These are phyloP conservation scores for Centrapalus pauciflorus DNA, from an alignment of 129 eudicot genomes.

Conservation along the genomic window DNA sequence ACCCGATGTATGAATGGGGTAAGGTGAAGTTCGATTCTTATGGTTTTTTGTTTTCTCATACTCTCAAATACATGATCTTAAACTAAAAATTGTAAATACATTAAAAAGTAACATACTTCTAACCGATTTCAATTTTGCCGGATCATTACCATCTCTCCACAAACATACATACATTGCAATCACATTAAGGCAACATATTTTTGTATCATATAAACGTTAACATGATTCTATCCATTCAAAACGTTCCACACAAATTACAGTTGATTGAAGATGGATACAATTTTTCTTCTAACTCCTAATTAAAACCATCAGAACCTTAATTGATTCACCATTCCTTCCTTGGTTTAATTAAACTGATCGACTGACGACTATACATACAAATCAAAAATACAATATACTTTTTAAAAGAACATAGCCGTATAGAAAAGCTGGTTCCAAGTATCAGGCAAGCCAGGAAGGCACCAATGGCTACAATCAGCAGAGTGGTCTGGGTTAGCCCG, in stretches of 20 bases:
- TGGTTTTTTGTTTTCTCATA: too few species aligned
- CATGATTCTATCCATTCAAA: too few species aligned
- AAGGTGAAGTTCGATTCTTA: too few species aligned
- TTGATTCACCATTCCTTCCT: slow-evolving; percentile 3
- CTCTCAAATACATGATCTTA: too few species aligned
- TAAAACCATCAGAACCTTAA: slow-evolving; percentile 14
- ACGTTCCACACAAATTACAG: slow-evolving; percentile 23
- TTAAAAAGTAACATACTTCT: too few species aligned
- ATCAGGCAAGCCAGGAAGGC: slow-evolving; percentile 98
- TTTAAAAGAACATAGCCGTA: slow-evolving; percentile 62
- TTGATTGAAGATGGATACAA: slow-evolving; percentile 15
- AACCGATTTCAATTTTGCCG: too few species aligned
- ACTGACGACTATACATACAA: slow-evolving; percentile 33
- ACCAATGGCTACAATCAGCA: slow-evolving; percentile 97
- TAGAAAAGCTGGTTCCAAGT: slow-evolving; percentile 96
- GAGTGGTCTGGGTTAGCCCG: slow-evolving; percentile 81
- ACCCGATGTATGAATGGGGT: too few species aligned
- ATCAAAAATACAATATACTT: slow-evolving; percentile 8
- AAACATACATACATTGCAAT: too few species aligned
- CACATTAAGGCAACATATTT: too few species aligned
- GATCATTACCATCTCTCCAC: too few species aligned
- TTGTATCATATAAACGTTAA: too few species aligned
- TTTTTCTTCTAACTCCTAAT: background rate
- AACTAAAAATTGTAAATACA: too few species aligned
- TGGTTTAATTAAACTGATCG: background rate